Conservation (phyloP, 768 basidiomycete species). For the Chalciporus piperatus region DNA sequence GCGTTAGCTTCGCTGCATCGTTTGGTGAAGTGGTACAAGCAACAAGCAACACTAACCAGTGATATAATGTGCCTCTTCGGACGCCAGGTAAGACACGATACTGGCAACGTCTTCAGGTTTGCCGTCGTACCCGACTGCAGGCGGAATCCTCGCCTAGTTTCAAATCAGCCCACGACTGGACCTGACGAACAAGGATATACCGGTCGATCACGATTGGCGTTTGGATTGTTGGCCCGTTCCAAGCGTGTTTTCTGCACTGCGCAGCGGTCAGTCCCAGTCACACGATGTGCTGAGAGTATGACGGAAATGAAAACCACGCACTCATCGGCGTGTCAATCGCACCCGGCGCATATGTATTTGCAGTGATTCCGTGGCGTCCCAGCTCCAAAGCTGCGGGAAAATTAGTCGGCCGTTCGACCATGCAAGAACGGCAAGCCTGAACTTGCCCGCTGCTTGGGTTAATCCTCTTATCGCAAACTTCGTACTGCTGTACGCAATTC, state of each 20-base stretch:
- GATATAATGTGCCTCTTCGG: conserved; percentile 26
- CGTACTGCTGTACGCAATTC: conserved; percentile 8
- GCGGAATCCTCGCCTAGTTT: neutral
- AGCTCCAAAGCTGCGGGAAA: conserved; percentile 34
- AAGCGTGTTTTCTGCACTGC: neutral
- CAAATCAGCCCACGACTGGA: neutral
- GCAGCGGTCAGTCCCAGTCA: neutral
- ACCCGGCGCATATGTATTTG: conserved; percentile 38
- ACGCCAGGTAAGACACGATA: conserved; percentile 27
- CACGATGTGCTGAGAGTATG: neutral
- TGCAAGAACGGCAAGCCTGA: neutral
- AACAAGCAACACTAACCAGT: conserved; percentile 7
- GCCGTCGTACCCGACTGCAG: conserved; percentile 1
- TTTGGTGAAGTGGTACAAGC: too few species aligned
- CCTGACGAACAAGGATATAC: neutral
- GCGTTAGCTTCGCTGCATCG: too few species aligned
- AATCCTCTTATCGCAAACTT: conserved; percentile 25
- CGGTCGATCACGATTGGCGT: neutral
- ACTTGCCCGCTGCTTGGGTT: conserved; percentile 19
- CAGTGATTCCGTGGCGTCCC: conserved; percentile 37
- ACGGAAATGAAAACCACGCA: conserved; percentile 11
- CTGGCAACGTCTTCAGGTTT: conserved; percentile 23
- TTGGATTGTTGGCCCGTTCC: neutral
- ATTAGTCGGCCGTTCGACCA: neutral
- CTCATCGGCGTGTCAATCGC: conserved; percentile 7